These are phyloP conservation scores for Aquilaria sinensis DNA, from an alignment of 345 rosid genomes.

Conservation along the genomic window DNA sequence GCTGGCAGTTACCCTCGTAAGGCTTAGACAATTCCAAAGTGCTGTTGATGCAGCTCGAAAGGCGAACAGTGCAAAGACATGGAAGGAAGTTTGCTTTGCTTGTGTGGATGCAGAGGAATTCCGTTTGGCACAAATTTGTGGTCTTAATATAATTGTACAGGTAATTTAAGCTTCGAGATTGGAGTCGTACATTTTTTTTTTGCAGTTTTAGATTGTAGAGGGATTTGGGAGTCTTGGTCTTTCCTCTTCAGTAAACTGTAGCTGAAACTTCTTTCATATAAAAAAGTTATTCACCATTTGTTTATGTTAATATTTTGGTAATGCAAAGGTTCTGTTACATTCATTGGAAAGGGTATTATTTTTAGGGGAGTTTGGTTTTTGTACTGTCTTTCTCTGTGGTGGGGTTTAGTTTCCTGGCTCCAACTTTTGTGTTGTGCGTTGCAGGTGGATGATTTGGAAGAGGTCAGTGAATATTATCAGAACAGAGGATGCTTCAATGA, in stretches of 20 bases:
- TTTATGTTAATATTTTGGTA: too few species aligned
- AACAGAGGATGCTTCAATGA: slow-evolving; percentile 97
- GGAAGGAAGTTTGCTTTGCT: slow-evolving; percentile 99
- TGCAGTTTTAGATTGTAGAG: too few species aligned
- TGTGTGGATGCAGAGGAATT: slow-evolving; percentile 98
- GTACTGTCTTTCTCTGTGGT: too few species aligned
- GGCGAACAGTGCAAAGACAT: slow-evolving; percentile 98
- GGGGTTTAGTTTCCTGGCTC: slow-evolving; percentile 5
- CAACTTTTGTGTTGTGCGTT: slow-evolving; percentile 10
- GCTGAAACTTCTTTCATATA: too few species aligned
- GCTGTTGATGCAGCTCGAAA: slow-evolving; percentile 99
- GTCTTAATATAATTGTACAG: slow-evolving; percentile 92
- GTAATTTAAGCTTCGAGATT: slow-evolving; percentile 21
- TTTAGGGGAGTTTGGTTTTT: too few species aligned
- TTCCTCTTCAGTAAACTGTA: too few species aligned
- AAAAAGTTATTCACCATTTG: too few species aligned
- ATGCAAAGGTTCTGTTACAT: too few species aligned
- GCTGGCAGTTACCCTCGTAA: slow-evolving; percentile 90
- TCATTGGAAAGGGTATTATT: too few species aligned
- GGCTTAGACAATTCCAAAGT: slow-evolving; percentile 91
- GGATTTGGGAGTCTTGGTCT: too few species aligned
- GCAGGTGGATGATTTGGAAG: slow-evolving; percentile 97
- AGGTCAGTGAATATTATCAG: slow-evolving; percentile 95
- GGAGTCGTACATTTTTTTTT: too few species aligned
- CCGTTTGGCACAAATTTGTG: slow-evolving; percentile 95